A percentile compares a stretch with the other conserved stretches of the same genome.
Conservation (phyloP, 345 rosid species). For the Melastoma malabathricum region DNA sequence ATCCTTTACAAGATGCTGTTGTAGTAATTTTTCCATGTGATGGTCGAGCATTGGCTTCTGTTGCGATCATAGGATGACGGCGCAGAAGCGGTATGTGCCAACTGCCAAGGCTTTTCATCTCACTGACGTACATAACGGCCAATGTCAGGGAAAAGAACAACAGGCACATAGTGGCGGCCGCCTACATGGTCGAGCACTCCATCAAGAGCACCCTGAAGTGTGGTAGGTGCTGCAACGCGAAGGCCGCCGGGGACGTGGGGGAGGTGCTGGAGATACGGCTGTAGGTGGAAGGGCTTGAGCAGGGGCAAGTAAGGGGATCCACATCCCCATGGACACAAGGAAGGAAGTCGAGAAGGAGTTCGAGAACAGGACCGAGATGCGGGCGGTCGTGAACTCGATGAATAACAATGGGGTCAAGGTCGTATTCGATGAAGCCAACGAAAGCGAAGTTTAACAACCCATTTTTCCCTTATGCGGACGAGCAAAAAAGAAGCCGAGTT, state of each 20-base stretch:
- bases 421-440: constrained; percentile 58
- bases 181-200: constrained; percentile 74
- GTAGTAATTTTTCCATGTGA: too few species aligned
- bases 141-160: constrained; percentile 73
- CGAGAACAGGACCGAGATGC: constrained; percentile 32
- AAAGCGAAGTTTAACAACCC: too few species aligned
- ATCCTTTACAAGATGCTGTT: too few species aligned
- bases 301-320: constrained; percentile 77
- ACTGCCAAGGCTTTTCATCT: constrained; percentile 54
- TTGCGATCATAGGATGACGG: constrained; percentile 47
- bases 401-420: constrained; percentile 66
- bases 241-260: constrained; percentile 63
- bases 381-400: constrained; percentile 51
- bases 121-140: constrained; percentile 67
- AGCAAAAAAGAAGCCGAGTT: too few species aligned
- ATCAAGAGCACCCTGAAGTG: constrained; percentile 65
- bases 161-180: constrained; percentile 58
- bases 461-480: too few species aligned
- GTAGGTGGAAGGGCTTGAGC: constrained; percentile 71
- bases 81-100: constrained; percentile 59
- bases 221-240: constrained; percentile 69
- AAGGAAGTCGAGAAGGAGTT: constrained; percentile 81
- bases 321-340: constrained; percentile 44
- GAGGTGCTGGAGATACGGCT: constrained; percentile 82
- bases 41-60: too few species aligned